Evolutionary conservation across 495 filamentous ascomycete species (phyloP), one percentile per base, ranked within the genome.

Genomic region (Tricharina praecox): DNA sequence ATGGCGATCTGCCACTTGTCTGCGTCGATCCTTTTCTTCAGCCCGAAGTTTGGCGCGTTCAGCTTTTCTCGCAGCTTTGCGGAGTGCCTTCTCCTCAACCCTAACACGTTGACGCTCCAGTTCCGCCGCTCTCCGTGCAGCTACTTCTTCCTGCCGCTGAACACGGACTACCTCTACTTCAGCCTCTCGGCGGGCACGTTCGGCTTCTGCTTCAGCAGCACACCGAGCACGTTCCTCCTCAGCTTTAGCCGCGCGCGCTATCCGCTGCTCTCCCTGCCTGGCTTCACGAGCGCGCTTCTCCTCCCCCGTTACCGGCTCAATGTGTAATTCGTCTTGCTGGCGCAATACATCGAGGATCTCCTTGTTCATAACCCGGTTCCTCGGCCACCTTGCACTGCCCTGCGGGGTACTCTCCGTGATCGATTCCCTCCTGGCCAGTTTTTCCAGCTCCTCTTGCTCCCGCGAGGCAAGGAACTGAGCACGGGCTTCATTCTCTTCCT

Each of bases 401-500:
- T n/a, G n/a, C n/a, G n/a, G n/a, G 13, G 28, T 13, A 5, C 7
- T 5, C 28, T 5, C 28, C 5, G 28, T 32, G 13, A 13, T 13
- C 7, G 7, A 5, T 13, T 32, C 28, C 28, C 28, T 32, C n/a
- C n/a, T n/a, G n/a, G n/a, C n/a, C n/a, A n/a, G n/a, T n/a, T n/a
- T n/a, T 5, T 32, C 28, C 7, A 5, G 13, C 28, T 32, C 28
- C 28, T 13, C 28, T 13, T 32, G 28, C 28, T 32, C 13, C n/a
- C n/a, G n/a, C n/a, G n/a, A n/a, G 24, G 40, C 13, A 11, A 43
- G 26, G 18, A 25, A 24, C 5, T 43, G 21, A 7, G 19, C 40
- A 11, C 26, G 24, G 11, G 40, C 40, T 4, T 43, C 24, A 43
- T 43, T 23, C 20, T 43, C 40, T 23, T 43, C 40, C 40, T 43